phyloP scores from a whole-genome alignment of 1,284 basidiomycete genomes.

The Cryptococcus maquisensis region DNA sequence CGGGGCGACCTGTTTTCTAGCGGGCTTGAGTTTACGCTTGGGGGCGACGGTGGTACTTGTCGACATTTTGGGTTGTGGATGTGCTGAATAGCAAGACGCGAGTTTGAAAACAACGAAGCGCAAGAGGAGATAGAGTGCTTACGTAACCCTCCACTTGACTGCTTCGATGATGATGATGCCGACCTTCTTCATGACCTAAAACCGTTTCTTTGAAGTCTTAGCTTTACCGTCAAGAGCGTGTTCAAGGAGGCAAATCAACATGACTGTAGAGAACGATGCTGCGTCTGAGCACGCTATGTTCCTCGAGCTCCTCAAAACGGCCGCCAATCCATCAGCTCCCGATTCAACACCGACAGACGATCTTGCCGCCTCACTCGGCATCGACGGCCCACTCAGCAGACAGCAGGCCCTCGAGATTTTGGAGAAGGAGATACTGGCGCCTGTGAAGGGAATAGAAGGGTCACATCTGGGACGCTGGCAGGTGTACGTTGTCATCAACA shows the following conservation, averaged over 20 bases:
- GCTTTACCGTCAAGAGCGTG: neutral
- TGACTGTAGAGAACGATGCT: conserved; percentile 2
- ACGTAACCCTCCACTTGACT: conserved; percentile 3
- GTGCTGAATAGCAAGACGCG: neutral
- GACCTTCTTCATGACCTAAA: neutral
- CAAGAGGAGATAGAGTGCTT: neutral
- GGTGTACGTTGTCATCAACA: conserved; percentile 18
- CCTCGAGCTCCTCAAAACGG: conserved; percentile 25
- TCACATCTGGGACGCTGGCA: conserved; percentile 41
- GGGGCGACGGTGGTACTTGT: conserved; percentile 17
- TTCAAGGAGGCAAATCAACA: neutral
- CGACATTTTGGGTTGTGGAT: conserved; percentile 14
- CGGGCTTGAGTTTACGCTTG: conserved; percentile 55
- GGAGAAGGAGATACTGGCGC: conserved; percentile 38
- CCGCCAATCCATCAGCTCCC: conserved; percentile 16
- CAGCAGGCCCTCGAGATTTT: conserved; percentile 24
- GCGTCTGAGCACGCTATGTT: conserved; percentile 8
- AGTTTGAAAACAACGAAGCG: neutral
- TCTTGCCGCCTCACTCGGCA: conserved; percentile 32
- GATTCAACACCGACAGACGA: conserved; percentile 25
- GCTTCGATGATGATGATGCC: neutral
- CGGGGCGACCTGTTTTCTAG: conserved; percentile 80
- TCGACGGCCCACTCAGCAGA: conserved; percentile 22
- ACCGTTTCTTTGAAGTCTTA: neutral
- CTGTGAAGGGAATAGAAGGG: conserved; percentile 33